Evolutionary conservation across 179 eudicot species (phyloP), one percentile per base, ranked within the genome.

Genomic region (Drosera spatulata): DNA sequence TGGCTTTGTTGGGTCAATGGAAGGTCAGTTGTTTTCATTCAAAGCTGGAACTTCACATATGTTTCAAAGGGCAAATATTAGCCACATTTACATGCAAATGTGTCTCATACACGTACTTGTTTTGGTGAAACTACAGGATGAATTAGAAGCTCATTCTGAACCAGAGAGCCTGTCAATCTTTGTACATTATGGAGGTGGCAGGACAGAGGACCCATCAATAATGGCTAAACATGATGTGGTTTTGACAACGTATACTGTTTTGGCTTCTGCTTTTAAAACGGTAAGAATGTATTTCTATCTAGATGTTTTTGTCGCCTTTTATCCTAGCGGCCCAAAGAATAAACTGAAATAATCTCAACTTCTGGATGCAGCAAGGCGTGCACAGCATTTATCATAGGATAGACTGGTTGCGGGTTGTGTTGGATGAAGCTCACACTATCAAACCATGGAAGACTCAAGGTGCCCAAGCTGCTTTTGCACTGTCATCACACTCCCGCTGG

Each of bases 1-100:
- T 84, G 90, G 82, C 90, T 56, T 71, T 84, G 73, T 72, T 81
- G 22, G 64, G 86, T 74, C 90, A 84, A 71, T 84, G 90, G 90
- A 84, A 75, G 84, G 89, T 79, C 54, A 67, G 48, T 22, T 22
- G 33, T 22, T 22, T 22, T 22, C 33, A 22, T 22, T 22, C 33
- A 22, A 22, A 22, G 33, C 33, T 22, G 33, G 33, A 22, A 1
- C 33, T 22, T 22, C 33, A 22, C 33, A 22, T 22, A 22, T 22
- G 33, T 22, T 22, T 22, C 33, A 22, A 22, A 22, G 33, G 33
- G 33, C 33, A 22, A 22, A 22, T 22, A 22, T 22, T 22, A 22
- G 33, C 33, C 33, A 22, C 33, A 22, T 22, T 22, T 22, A 22
- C 33, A 22, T 22, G 33, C 33, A 22, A 22, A 22, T 22, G 33